A percentile compares a stretch with the other conserved stretches of the same genome.
Evolutionary conservation across 805 yeast species (phyloP).

Genomic region (Kodamaea kakaduensis): DNA sequence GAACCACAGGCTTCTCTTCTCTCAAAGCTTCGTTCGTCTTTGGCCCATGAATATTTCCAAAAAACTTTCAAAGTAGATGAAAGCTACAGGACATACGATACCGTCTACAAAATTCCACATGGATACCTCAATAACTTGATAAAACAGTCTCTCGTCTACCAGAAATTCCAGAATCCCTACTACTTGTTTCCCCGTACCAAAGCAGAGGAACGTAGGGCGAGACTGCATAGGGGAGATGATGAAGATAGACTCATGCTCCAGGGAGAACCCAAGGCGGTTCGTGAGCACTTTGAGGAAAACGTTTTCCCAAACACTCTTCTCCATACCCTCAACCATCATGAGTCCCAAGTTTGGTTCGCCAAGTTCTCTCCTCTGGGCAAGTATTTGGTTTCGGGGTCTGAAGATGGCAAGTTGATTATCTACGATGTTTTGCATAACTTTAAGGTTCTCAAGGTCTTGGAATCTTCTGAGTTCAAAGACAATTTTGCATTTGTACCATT

Average conservation of each 20-base stretch:
- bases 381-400: conserved; percentile 71
- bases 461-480: conserved; percentile 26
- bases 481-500: conserved; percentile 23
- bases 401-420: conserved; percentile 58
- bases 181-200: conserved; percentile 26
- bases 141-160: conserved; percentile 19
- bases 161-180: conserved; percentile 22
- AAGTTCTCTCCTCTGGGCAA: conserved; percentile 75
- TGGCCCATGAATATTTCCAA: conserved; percentile 2
- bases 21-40: conserved; percentile 1
- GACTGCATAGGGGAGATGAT: not conserved
- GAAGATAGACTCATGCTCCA: conserved; percentile 6
- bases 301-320: conserved; percentile 47
- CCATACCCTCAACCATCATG: conserved; percentile 48
- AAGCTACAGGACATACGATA: conserved; percentile 5
- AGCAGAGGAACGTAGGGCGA: conserved; percentile 5
- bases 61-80: conserved; percentile 8
- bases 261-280: conserved; percentile 1
- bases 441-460: conserved; percentile 27
- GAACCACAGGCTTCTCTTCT: too few species aligned
- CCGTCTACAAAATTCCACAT: conserved; percentile 17
- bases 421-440: conserved; percentile 56
- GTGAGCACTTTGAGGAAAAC: conserved; percentile 8
- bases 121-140: conserved; percentile 23
- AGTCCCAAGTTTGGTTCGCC: conserved; percentile 80